These are phyloP conservation scores for Vigna hirtella DNA, from an alignment of 306 rosid species.

Conservation along the genomic window DNA sequence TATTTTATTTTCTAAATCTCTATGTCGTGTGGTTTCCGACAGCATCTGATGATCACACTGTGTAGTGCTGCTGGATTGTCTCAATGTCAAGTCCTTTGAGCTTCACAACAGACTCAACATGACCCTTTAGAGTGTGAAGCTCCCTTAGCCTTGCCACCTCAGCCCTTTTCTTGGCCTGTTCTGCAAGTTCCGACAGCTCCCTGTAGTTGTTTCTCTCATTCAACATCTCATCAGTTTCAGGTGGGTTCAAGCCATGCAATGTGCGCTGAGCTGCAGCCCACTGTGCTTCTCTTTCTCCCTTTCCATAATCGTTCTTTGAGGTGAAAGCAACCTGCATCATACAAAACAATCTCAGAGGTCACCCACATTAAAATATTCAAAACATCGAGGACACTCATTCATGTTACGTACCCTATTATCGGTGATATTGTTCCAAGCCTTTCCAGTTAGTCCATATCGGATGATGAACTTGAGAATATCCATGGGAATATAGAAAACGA, in stretches of 20 bases:
- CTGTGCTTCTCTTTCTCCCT: conserved; percentile 86
- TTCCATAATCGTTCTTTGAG: conserved; percentile 83
- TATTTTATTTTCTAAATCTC: conserved; percentile 37
- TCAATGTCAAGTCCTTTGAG: conserved; percentile 92
- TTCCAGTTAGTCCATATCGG: conserved; percentile 79
- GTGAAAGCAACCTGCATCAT: conserved; percentile 75
- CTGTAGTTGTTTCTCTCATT: conserved; percentile 60
- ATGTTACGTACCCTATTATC: conserved; percentile 55
- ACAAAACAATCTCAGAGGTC: neutral
- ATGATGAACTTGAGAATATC: conserved; percentile 73
- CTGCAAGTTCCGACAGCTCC: conserved; percentile 81
- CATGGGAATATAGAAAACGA: conserved; percentile 72
- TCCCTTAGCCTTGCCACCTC: conserved; percentile 92
- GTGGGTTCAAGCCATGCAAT: conserved; percentile 82
- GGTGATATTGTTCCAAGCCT: conserved; percentile 79
- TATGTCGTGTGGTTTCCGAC: neutral
- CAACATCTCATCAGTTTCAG: conserved; percentile 53
- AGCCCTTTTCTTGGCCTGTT: conserved; percentile 83
- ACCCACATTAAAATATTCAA: neutral
- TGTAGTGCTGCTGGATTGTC: conserved; percentile 90
- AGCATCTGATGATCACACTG: conserved; percentile 48
- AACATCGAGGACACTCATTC: no score
- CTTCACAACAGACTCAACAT: conserved; percentile 90
- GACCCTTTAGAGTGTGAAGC: conserved; percentile 90
- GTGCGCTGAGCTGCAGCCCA: conserved; percentile 95